Base-by-base conservation (phyloP, 73 alveolate genomes). In the Tetrahymena borealis region DNA sequence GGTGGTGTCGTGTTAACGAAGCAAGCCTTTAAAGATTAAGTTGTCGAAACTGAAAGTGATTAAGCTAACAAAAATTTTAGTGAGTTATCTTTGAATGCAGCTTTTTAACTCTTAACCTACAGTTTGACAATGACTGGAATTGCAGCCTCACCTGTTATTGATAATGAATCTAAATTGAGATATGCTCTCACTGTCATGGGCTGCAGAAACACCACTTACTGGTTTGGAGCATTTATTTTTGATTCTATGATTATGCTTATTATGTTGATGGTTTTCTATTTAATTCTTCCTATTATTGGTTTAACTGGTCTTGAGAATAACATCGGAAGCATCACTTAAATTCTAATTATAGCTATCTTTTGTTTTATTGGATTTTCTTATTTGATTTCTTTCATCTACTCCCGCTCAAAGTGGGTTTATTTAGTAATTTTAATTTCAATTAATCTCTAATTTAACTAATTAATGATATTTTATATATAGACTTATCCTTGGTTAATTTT, bases 111-210 rank as follows among this genome's bases (percentile, higher is more conserved):
- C 20, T 35, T 60, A 24, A 24, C 85, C 3, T 60, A 60, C 28
- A 24, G 85, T n/a, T 35, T 60, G 1, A 60, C 85, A 24, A 60
- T 60, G 85, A 60, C 85, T 2, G 85, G 85, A 24, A 60, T 60
- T 24, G 85, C 85, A 15, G 85, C 85, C 10, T 92, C 43, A 36
- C 95, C 95, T 78, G 95, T 92, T 38, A 18, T 92, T 38, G 95
- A 92, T 20, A 92, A 91, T 28, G 95, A 92, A 28, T 35, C 39
- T 10, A 92, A 92, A 39, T 37, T 92, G n/a, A 92, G 90, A 92
- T 92, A 92, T 39, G 95, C 95, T 37, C 60, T 92, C 33, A 92
- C 92, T 37, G 95, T 78, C 36, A 92, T 92, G 95, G 95, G 95
- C n/a, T 92, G 95, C 38, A 92, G 95, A 78, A 90, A 39, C 18